A percentile compares a stretch with the other conserved stretches of the same genome.
phyloP scores from a whole-genome alignment of 2,329 filamentous ascomycete species.

The Exophiala oligosperma region DNA sequence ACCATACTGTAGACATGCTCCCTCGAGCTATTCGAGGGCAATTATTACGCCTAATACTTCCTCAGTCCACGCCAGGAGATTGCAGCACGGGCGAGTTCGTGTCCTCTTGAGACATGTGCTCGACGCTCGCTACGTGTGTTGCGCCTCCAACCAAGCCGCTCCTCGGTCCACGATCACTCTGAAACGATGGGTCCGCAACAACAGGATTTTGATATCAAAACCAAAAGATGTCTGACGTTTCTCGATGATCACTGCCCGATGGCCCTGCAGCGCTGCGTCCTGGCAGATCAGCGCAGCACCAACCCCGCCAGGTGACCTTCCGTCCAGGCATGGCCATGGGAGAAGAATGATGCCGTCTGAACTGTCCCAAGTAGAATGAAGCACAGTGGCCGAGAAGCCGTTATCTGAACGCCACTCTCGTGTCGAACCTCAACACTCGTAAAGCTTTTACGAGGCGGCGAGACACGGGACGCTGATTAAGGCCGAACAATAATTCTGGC shows the following conservation, averaged over 20 bases:
- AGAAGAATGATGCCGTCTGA: constrained; percentile 8
- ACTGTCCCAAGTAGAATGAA: constrained; percentile 9
- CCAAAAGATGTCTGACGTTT: not conserved
- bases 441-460: not conserved
- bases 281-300: not conserved
- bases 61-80: not conserved
- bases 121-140: not conserved
- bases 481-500: not conserved
- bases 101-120: not conserved
- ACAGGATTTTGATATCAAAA: not conserved
- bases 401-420: constrained; percentile 12
- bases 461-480: constrained; percentile 1
- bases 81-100: not conserved
- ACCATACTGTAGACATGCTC: not conserved
- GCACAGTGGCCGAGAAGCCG: not conserved
- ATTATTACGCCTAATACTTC: not conserved
- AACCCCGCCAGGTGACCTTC: not conserved
- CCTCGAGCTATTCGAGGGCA: not conserved
- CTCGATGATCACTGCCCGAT: not conserved
- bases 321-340: not conserved
- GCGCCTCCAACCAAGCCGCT: not conserved
- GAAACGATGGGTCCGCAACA: not conserved
- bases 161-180: not conserved
- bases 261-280: not conserved
- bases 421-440: not conserved